phyloP scores from a whole-genome alignment of 768 basidiomycete species.

The Galerina marginata region DNA sequence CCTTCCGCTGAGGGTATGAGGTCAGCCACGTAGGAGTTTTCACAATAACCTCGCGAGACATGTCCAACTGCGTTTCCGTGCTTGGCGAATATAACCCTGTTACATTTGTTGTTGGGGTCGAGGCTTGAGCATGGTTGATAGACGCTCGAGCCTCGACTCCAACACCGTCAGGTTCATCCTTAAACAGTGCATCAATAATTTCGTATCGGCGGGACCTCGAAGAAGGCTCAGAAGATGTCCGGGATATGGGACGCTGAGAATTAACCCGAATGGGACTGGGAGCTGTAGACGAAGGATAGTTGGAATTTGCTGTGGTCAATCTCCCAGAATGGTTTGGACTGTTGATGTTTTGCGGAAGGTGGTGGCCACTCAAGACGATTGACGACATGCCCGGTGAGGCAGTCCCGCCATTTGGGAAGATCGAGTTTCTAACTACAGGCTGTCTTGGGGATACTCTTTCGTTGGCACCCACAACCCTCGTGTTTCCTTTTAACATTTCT shows the following conservation, averaged over 20 bases:
- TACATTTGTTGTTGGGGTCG: slow-evolving; percentile 10
- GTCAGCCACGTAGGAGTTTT: slow-evolving; percentile 36
- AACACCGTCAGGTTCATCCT: slow-evolving; percentile 7
- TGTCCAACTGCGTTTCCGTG: neutral
- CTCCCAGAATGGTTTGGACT: neutral
- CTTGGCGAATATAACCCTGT: slow-evolving; percentile 2
- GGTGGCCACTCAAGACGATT: no score
- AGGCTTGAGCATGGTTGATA: slow-evolving; percentile 17
- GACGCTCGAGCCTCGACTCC: slow-evolving; percentile 20
- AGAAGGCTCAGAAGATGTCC: slow-evolving; percentile 22
- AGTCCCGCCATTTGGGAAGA: neutral
- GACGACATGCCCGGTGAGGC: no score
- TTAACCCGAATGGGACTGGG: neutral
- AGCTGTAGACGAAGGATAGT: neutral
- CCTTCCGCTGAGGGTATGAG: slow-evolving; percentile 27
- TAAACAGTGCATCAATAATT: slow-evolving; percentile 20
- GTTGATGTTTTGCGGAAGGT: no score
- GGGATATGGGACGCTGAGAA: slow-evolving; percentile 8
- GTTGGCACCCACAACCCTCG: slow-evolving; percentile 26
- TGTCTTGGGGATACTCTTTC: neutral
- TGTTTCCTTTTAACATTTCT: slow-evolving; percentile 33
- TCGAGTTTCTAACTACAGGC: neutral
- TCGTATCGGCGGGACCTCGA: slow-evolving; percentile 16
- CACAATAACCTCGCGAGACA: slow-evolving; percentile 27
- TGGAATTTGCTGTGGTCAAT: neutral